Base-by-base conservation (phyloP, 1,284 basidiomycete genomes). In the Moesziomyces sp. region DNA sequence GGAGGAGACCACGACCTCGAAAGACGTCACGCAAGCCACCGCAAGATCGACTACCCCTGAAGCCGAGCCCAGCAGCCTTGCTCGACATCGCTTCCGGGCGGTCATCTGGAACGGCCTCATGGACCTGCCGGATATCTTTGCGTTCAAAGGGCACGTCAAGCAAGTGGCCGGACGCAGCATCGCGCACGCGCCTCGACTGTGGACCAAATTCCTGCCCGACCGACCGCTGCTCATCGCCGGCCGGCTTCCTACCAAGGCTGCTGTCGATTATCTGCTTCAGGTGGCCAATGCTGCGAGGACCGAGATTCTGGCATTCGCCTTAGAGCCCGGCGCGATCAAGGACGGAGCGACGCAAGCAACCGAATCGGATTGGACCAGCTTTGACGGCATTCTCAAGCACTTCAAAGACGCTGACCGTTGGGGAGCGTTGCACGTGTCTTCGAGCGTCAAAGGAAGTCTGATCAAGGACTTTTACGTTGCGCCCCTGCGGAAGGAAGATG, bases 381-480 rank as follows among this genome's bases (percentile, higher is more conserved):
- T 67, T 21, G 49, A 49, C 5, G 70, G 70, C 2, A 58, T 63
- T 55, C 43, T 62, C n/a, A 55, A 55, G 40, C 69, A 61, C 53
- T 75, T 67, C 43, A 63, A 57, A 34, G 47, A 58, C 47, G 73
- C 59, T 28, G 66, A 74, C 34, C 63, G 81, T 10, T 84, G 81
- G 64, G 82, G 79, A 11, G 82, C 81, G 21, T 44, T 83, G 40
- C 71, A 74, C 26, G 65, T 80, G 38, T 64, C 72, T 13, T 66
- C 66, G 14, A 66, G 67, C n/a, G 67, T 62, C 46, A 70, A 63
- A 30, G 57, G 64, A 21, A 55, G 61, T 5, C 55, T 82, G 49
- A 72, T 84, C 52, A 84, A 84, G 47, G 82, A 84, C 67, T 82
- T 84, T 34, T 84, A 84, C 59, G 43, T 82, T 1, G 80, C 74